Base-by-base conservation (phyloP, 805 yeast genomes). In the Starmerella gropengiesseri region DNA sequence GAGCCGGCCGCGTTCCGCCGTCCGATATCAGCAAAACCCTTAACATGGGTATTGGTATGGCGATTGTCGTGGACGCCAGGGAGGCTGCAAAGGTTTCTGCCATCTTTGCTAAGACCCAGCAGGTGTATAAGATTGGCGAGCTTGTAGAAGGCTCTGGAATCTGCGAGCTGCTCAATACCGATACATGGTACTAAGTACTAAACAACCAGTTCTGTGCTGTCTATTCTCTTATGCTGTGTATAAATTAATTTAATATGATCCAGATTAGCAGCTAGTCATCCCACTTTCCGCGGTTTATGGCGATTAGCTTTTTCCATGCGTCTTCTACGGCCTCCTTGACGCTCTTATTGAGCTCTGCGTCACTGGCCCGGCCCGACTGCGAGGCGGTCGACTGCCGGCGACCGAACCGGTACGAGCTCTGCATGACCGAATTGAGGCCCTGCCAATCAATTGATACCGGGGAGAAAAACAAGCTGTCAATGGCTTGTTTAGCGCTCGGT, bases 31-130 rank as follows among this genome's bases (percentile, higher is more conserved):
- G 84, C 55, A 89, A 85, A 70, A 93, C 98, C 9, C 75, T 91
- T 61, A 91, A 91, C 64, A 71, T 89, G 71, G 99, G 99, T 67
- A 73, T 91, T 55, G 98, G 98, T 56, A 89, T 89, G 97, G 86
- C 85, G 31, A 74, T 81, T 29, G 81, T 89, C 55, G 95, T 84
- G 22, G 78, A 75, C 60, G 62, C 67, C 38, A 78, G 71, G 49
- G 75, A 82, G 40, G 95, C 74, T 18, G 65, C 66, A 50, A 78
- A 77, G 17, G 66, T 67, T 33, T 58, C 64, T 38, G 63, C 73
- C 48, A 69, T 89, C 45, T 64, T 68, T 52, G 66, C 67, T 41
- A 78, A 76, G 31, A 83, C 86, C 32, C 95, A 91, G 67, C 73
- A 67, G 5, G 91, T 86, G 3, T 78, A 75, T 60, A 65, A 63